Conservation (phyloP, 2,329 filamentous ascomycete species). For the Fusarium pilosicola region DNA sequence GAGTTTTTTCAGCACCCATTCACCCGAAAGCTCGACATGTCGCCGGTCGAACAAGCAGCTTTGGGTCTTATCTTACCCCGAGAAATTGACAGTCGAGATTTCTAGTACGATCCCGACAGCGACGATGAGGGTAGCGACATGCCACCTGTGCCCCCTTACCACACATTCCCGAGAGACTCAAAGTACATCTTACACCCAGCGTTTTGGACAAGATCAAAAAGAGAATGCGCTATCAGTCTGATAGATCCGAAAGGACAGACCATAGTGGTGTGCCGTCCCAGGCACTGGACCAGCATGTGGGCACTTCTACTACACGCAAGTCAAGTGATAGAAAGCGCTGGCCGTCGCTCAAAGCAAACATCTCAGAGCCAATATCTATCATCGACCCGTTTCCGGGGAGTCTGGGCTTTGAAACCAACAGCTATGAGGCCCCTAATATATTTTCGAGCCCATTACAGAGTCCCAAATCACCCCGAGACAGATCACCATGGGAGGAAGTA, state of each 20-base stretch:
- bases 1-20: slow-evolving; percentile 53
- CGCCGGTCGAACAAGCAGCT: slow-evolving; percentile 42
- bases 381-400: neutral
- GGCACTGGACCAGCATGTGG: neutral
- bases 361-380: slow-evolving; percentile 39
- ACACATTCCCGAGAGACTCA: slow-evolving; percentile 47
- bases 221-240: slow-evolving; percentile 40
- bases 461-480: neutral
- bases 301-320: neutral
- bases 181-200: slow-evolving; percentile 37
- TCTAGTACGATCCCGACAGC: slow-evolving; percentile 53
- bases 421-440: neutral
- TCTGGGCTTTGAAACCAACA: neutral
- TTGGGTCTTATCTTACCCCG: slow-evolving; percentile 50
- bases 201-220: slow-evolving; percentile 45
- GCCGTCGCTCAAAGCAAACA: slow-evolving; percentile 36
- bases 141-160: slow-evolving; percentile 44
- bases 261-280: slow-evolving; percentile 3
- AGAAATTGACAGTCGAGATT: slow-evolving; percentile 47
- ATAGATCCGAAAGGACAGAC: slow-evolving; percentile 5
- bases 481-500: neutral
- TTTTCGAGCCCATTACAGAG: neutral
- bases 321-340: slow-evolving; percentile 17
- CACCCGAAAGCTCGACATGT: slow-evolving; percentile 44
- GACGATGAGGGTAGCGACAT: slow-evolving; percentile 44